Conservation (phyloP, 1,139 yeast species). For the Eremothecium gossypii region DNA sequence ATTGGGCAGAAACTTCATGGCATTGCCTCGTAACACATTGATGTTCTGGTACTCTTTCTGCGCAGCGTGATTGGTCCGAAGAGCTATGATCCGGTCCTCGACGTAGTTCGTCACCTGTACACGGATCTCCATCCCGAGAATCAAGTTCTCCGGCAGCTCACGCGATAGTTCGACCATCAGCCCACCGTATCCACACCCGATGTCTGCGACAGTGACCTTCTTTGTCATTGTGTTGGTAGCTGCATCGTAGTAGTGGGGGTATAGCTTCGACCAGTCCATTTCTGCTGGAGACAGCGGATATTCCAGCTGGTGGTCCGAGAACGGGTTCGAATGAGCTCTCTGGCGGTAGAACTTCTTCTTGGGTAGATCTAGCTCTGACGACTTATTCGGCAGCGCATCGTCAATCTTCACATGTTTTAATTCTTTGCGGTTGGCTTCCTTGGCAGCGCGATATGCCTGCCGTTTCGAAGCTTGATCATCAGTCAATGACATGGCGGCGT, state of each 20-base stretch:
- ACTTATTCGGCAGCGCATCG: conserved; percentile 15
- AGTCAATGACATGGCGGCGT: too few species aligned
- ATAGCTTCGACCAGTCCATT: conserved; percentile 81
- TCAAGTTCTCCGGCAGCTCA: conserved; percentile 58
- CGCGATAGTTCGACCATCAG: conserved; percentile 72
- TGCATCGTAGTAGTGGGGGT: conserved; percentile 49
- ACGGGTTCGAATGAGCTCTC: conserved; percentile 96
- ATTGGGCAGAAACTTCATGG: conserved; percentile 95
- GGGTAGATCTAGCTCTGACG: conserved; percentile 43
- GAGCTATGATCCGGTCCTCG: conserved; percentile 86
- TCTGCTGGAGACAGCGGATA: conserved; percentile 72
- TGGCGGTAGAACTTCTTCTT: conserved; percentile 88
- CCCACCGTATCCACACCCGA: conserved; percentile 99
- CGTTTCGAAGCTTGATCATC: conserved; percentile 13
- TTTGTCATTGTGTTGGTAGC: conserved; percentile 37
- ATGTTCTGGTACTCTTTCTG: conserved; percentile 58
- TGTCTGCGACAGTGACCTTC: conserved; percentile 82
- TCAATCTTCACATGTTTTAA: conserved; percentile 32
- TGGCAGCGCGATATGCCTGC: conserved; percentile 27
- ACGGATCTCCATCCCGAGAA: conserved; percentile 93
- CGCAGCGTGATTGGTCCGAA: conserved; percentile 40
- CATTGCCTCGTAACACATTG: conserved; percentile 85
- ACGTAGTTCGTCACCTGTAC: conserved; percentile 97
- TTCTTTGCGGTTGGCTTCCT: conserved; percentile 33
- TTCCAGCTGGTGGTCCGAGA: conserved; percentile 86